Evolutionary conservation across 2,329 filamentous ascomycete species (phyloP).

Genomic region (Colletotrichum sp.): DNA sequence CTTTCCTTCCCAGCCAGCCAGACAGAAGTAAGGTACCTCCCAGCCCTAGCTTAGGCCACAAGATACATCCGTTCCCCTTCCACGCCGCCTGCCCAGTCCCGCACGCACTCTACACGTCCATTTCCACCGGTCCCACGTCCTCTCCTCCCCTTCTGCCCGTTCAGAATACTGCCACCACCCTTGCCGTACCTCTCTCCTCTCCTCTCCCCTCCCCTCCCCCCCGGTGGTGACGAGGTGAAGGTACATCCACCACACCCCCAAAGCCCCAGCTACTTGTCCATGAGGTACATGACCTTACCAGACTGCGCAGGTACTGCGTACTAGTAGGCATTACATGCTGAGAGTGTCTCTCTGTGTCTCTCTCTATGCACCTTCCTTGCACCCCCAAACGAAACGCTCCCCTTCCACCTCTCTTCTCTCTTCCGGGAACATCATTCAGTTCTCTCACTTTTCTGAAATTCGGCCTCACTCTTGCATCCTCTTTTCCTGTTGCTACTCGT

Average conservation of each 20-base stretch:
- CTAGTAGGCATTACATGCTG: neutral
- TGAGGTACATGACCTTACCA: neutral
- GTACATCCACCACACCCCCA: neutral
- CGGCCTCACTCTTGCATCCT: neutral
- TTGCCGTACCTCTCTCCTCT: neutral
- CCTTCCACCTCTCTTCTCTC: neutral
- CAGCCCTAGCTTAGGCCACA: neutral
- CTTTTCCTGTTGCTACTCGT: neutral
- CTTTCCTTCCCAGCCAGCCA: neutral
- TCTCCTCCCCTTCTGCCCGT: neutral
- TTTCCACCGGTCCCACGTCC: neutral
- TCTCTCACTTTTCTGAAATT: neutral
- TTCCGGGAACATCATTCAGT: neutral
- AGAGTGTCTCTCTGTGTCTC: neutral
- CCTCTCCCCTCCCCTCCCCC: neutral
- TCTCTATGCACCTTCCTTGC: conserved; percentile 1
- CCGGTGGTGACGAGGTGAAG: neutral
- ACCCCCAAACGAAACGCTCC: conserved; percentile 19
- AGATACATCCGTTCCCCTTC: neutral
- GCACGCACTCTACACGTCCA: neutral
- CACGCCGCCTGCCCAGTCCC: neutral
- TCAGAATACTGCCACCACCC: neutral
- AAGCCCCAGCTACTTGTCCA: neutral
- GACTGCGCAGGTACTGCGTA: neutral
- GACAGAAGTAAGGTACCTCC: neutral